Base-by-base conservation (phyloP, 306 rosid genomes). In the Vigna angularis region DNA sequence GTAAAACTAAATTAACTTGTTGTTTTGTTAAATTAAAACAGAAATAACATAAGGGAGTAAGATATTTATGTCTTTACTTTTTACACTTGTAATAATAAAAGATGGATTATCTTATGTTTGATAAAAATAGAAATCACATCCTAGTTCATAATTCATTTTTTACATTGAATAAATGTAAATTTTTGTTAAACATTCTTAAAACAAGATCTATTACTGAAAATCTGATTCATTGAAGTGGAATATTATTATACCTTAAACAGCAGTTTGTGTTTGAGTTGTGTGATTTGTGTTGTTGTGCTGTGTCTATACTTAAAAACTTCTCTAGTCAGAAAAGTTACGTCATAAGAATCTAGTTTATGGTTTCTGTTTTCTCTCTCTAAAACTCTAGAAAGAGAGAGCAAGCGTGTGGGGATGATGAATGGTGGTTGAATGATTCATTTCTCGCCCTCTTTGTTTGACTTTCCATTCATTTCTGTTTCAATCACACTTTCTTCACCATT, bases 361-460 rank as follows among this genome's bases (percentile, higher is more conserved):
- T 66, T 40, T 6, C 18, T 40, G 13, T 14, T 32, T 7, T 14
- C 73, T 58, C 67, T 73, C 67, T 64, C 72, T 62, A 5, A 28
- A 56, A 20, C 42, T 59, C 1, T 26, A 65, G 52, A 78, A 49
- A 73, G 58, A 73, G 62, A 55, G 72, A 17, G 38, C 3, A 45
- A 12, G 20, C 28, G 52, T 68, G 73, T 68, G 42, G 22, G 73
- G 73, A 44, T 40, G 80, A 76, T 63, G 74, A 76, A 52, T 15
- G 74, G 66, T 76, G 44, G 55, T 64, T 71, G 42, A 40, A 20
- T 79, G 58, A 76, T 78, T 74, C 28, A 66, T 84, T 78, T 36
- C 63, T 71, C 49, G 86, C 81, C 85, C 16, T 79, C 81, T 12
- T 84, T 87, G 1, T 83, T 85, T 86, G 89, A 87, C 86, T 78